phyloP scores from a whole-genome alignment of 2,329 filamentous ascomycete species.

The Hypoxylon rubiginosum region DNA sequence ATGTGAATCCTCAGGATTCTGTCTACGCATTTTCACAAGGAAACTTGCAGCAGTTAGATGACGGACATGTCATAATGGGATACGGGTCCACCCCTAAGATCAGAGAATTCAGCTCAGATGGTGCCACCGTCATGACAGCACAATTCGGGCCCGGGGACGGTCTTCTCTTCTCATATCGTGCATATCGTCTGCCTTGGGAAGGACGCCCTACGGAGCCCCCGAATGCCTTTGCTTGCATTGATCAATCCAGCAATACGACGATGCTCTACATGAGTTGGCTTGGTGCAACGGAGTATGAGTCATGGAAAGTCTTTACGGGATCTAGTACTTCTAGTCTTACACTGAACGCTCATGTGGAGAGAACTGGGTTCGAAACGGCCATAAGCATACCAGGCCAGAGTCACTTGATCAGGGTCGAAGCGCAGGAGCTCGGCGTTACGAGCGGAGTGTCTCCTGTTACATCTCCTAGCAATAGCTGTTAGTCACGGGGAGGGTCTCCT shows the following conservation, averaged over 20 bases:
- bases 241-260: conserved; percentile 34
- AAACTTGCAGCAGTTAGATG: conserved; percentile 39
- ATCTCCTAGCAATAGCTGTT: conserved; percentile 21
- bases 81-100: conserved; percentile 55
- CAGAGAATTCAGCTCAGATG: conserved; percentile 53
- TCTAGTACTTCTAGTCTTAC: conserved; percentile 22
- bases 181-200: conserved; percentile 53
- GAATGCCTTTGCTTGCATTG: conserved; percentile 37
- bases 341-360: conserved; percentile 23
- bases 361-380: conserved; percentile 39
- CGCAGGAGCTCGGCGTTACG: conserved; percentile 13
- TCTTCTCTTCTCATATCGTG: conserved; percentile 52
- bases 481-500: not conserved
- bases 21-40: conserved; percentile 42
- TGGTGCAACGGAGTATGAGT: conserved; percentile 54
- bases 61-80: conserved; percentile 50
- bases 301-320: conserved; percentile 52
- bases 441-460: conserved; percentile 17
- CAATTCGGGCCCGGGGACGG: conserved; percentile 49
- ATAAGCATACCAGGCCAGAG: conserved; percentile 13
- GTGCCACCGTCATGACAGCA: conserved; percentile 51
- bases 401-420: conserved; percentile 30
- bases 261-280: conserved; percentile 56
- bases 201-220: conserved; percentile 40
- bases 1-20: conserved; percentile 38